These are phyloP conservation scores for Gracilaria gracilis DNA, from an alignment of 23 red algal species.

Conservation along the genomic window DNA sequence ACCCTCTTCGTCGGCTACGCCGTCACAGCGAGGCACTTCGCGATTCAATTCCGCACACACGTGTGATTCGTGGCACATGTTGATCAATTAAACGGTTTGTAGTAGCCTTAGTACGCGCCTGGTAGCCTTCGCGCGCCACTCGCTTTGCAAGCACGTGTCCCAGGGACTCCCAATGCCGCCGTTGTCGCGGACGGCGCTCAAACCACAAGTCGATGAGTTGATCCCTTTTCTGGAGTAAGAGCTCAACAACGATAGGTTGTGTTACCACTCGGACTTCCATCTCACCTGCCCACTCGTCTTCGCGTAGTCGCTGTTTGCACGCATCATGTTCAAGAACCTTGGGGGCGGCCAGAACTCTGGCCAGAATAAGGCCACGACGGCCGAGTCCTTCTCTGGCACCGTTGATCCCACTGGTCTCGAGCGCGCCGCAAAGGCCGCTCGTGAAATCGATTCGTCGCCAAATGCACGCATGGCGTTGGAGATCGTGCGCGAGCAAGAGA, in stretches of 20 bases:
- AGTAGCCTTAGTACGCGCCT: neutral
- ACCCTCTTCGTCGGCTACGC: neutral
- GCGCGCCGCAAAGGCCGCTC: conserved; percentile 83
- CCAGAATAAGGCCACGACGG: conserved; percentile 60
- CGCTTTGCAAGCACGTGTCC: neutral
- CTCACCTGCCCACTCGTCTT: neutral
- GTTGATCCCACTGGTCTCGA: conserved; percentile 86
- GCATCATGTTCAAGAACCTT: conserved; percentile 56
- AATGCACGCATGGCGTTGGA: conserved; percentile 75
- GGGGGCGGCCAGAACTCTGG: conserved; percentile 27
- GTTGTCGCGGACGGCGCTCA: neutral
- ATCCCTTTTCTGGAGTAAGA: neutral
- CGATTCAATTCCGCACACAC: neutral
- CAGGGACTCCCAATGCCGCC: neutral
- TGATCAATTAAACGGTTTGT: neutral
- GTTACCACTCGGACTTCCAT: too few species aligned
- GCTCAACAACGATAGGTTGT: too few species aligned
- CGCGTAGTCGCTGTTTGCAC: neutral
- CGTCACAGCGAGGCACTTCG: neutral
- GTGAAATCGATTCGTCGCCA: conserved; percentile 75
- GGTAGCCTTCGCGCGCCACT: neutral
- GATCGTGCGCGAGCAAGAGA: conserved; percentile 81
- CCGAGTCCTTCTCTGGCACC: conserved; percentile 72
- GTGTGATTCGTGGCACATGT: neutral
- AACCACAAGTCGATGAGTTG: neutral